Base-by-base conservation (phyloP, 2,329 filamentous ascomycete species). In the Xylariales sp. region DNA sequence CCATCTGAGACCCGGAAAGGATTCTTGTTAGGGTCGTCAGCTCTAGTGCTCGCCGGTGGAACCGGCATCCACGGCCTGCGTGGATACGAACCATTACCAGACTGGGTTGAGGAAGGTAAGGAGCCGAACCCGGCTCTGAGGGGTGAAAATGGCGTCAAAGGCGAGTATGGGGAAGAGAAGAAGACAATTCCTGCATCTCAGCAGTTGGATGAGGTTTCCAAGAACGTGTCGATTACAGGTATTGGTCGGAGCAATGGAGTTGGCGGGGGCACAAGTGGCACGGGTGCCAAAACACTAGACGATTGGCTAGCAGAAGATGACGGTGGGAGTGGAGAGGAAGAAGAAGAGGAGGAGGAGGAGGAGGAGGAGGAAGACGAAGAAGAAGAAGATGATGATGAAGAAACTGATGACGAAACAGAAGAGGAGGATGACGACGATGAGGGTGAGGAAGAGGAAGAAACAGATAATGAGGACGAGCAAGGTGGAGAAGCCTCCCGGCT, bases 271-370 rank as follows among this genome's bases (percentile, higher is more conserved):
- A 58, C 70, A 1, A 72, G 74, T 36, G 41, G 41, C 12, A 58
- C 70, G 1, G 72, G 74, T 36, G 78, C 79, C 28, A 95, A 95
- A 74, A 88, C 83, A 15, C 66, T 98, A 45, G 89, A 97, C 65
- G 88, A 95, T 58, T 97, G 93, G 90, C 69, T 97, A 40, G 88
- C 83, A 5, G 85, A 88, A 53, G 80, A 78, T 29, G 77, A 80
- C 13, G 71, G 69, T 19, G n/a, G n/a, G n/a, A n/a, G n/a, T n/a
- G n/a, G n/a, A n/a, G n/a, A n/a, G n/a, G n/a, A n/a, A n/a, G 74
- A 71, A n/a, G 76, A 72, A 2, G 75, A 74, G 10, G 69, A 71
- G 8, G 72, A 74, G 17, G 72, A 69, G 2, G 72, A 71, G 6
- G 69, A 71, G 5, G n/a, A 21, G 5, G 38, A 40, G 3, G 37